Conservation (phyloP, 305 asterid species). For the Lippia alba region DNA sequence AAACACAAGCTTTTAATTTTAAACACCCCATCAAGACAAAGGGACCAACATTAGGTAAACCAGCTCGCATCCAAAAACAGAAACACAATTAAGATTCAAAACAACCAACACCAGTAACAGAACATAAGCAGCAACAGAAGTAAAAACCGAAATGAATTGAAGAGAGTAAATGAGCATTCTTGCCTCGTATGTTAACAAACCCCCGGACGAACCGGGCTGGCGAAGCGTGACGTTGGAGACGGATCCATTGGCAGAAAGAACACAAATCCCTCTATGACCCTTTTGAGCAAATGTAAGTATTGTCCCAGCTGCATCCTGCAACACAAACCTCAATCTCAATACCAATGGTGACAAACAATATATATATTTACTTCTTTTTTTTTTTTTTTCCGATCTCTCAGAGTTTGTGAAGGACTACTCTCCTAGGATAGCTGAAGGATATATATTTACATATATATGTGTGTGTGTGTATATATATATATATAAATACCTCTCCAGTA, state of each 20-base stretch:
- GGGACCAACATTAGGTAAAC: too few species aligned
- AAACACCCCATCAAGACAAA: too few species aligned
- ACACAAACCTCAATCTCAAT: constrained; percentile 9
- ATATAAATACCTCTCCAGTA: constrained; percentile 78
- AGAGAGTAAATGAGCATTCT: background rate
- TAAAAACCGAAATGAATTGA: background rate
- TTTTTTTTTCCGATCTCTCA: background rate
- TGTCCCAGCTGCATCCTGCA: constrained; percentile 93
- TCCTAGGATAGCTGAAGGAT: too few species aligned
- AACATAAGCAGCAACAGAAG: too few species aligned
- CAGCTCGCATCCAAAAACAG: too few species aligned
- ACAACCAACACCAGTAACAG: too few species aligned
- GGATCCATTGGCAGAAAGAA: constrained; percentile 88
- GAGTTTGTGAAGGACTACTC: too few species aligned
- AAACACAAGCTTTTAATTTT: too few species aligned
- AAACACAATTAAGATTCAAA: too few species aligned
- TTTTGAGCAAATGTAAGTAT: constrained; percentile 80
- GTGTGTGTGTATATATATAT: too few species aligned
- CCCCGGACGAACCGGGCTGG: constrained; percentile 93
- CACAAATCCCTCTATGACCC: constrained; percentile 83
- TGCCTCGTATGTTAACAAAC: constrained; percentile 64
- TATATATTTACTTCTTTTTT: too few species aligned
- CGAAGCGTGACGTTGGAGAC: constrained; percentile 90
- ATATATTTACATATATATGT: too few species aligned
- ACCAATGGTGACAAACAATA: constrained; percentile 2